Conservation (phyloP, 1,284 basidiomycete genomes). For the Ceratobasidium sp. region DNA sequence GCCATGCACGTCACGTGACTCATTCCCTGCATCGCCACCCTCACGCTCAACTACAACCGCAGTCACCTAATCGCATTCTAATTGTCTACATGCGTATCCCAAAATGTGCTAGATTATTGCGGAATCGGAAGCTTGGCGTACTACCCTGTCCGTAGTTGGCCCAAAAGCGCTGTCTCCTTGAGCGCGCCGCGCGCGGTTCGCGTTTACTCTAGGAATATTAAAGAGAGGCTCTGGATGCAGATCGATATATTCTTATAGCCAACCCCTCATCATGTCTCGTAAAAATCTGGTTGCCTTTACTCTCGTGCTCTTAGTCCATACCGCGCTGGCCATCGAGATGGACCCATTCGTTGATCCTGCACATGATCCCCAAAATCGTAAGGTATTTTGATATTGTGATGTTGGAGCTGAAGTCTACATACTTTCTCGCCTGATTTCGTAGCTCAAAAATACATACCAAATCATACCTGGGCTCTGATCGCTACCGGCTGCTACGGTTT, state of each 20-base stretch:
- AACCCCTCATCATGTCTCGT: neutral
- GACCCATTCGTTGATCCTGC: slow-evolving; percentile 11
- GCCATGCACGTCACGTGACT: too few species aligned
- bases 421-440: neutral
- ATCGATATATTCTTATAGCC: neutral
- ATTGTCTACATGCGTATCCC: too few species aligned
- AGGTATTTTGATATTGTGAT: too few species aligned
- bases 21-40: too few species aligned
- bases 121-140: neutral
- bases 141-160: neutral
- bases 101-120: too few species aligned
- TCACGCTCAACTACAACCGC: too few species aligned
- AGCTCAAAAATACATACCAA: slow-evolving; percentile 33
- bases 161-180: too few species aligned
- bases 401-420: neutral
- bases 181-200: slow-evolving; percentile 16
- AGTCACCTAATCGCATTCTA: too few species aligned
- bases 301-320: neutral
- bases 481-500: neutral
- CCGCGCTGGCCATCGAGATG: neutral
- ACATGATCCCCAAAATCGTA: slow-evolving; percentile 9
- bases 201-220: neutral
- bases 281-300: neutral
- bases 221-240: neutral
- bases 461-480: slow-evolving; percentile 15